A percentile compares a stretch with the other conserved stretches of the same genome.
Evolutionary conservation across 768 basidiomycete genomes (phyloP).

Genomic region (Strobilomyces dryophilus): DNA sequence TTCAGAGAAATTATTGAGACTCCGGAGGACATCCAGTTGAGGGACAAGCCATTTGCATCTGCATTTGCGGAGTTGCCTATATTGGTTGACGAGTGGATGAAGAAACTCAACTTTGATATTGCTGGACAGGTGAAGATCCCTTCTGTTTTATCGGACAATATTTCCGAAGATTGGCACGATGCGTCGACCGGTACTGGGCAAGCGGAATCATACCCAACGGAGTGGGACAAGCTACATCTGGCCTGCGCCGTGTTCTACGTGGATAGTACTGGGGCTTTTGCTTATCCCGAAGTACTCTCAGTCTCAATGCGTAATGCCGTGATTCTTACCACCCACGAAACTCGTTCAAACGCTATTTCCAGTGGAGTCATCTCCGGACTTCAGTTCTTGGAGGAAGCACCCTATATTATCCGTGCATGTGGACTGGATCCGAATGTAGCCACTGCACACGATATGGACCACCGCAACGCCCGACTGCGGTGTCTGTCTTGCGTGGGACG

Average conservation of each 20-base stretch:
- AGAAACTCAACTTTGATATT: constrained; percentile 5
- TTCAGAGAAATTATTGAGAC: background rate
- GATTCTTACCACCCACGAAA: background rate
- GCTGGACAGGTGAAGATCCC: constrained; percentile 1
- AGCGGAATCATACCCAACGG: background rate
- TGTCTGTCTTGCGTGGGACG: background rate
- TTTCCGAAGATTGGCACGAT: background rate
- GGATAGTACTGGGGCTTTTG: background rate
- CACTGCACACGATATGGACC: constrained; percentile 10
- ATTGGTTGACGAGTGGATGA: constrained; percentile 5
- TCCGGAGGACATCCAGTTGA: background rate
- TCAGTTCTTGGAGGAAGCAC: constrained; percentile 4
- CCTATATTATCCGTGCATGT: constrained; percentile 7
- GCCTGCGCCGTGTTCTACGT: constrained; percentile 8
- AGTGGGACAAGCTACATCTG: background rate
- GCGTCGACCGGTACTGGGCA: background rate
- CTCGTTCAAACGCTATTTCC: background rate
- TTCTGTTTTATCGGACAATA: background rate
- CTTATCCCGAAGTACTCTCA: background rate
- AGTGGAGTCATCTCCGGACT: background rate
- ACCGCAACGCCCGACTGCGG: constrained; percentile 8
- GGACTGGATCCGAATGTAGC: constrained; percentile 6
- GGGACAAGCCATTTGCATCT: background rate
- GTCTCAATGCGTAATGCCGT: background rate
- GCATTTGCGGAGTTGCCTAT: constrained; percentile 10